These are phyloP conservation scores for Echinosophora koreensis DNA, from an alignment of 306 rosid genomes.

Conservation along the genomic window DNA sequence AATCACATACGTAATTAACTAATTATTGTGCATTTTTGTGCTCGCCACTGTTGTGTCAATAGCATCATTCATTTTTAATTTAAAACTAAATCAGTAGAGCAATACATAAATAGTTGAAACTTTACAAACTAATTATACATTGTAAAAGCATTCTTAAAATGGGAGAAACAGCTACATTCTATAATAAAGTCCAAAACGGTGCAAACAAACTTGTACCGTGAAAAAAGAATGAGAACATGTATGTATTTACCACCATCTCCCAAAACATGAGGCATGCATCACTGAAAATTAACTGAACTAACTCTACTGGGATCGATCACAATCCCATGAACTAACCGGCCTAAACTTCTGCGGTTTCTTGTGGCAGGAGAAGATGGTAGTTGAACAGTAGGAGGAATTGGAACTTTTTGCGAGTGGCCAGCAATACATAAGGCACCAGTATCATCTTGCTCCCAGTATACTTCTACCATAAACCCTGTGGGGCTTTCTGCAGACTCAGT, in stretches of 20 bases:
- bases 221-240: not conserved
- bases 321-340: conserved; percentile 56
- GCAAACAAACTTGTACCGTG: not conserved
- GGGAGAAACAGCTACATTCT: conserved; percentile 14
- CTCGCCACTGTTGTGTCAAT: not conserved
- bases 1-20: not conserved
- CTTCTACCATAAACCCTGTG: conserved; percentile 82
- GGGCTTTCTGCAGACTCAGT: conserved; percentile 70
- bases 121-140: not conserved
- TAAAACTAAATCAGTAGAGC: not conserved
- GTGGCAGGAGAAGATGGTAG: conserved; percentile 46
- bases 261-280: conserved; percentile 29
- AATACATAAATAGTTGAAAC: conserved; percentile 2
- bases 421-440: conserved; percentile 73
- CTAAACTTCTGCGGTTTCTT: conserved; percentile 32
- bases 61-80: conserved; percentile 1
- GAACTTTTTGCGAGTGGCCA: conserved; percentile 68
- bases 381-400: conserved; percentile 55
- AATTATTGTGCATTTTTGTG: not conserved
- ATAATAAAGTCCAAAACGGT: not conserved
- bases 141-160: not conserved
- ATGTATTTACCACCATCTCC: not conserved
- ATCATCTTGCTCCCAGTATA: conserved; percentile 89
- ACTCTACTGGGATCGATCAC: conserved; percentile 65
- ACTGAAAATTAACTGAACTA: conserved; percentile 38